Conservation (phyloP, 148 eudicot genomes). For the Rhododendron simsii region DNA sequence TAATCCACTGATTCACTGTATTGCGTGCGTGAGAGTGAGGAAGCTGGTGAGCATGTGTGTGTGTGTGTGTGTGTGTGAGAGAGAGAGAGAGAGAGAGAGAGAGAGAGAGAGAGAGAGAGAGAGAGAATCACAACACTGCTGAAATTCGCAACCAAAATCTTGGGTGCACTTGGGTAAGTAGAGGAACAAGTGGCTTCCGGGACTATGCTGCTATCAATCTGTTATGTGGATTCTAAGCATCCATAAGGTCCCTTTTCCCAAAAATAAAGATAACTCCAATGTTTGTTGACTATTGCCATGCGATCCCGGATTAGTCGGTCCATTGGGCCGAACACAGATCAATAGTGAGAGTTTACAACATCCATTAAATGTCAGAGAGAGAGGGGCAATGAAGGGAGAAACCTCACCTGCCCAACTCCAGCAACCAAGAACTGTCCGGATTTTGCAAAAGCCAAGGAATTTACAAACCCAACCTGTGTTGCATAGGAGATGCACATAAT, state of each 20-base stretch:
- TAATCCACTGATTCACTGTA: neutral
- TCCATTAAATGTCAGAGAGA: neutral
- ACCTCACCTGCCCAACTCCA: constrained; percentile 90
- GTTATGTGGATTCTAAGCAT: neutral
- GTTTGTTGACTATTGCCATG: neutral
- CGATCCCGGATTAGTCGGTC: neutral
- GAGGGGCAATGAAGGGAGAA: neutral
- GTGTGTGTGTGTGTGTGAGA: neutral
- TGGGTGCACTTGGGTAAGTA: neutral
- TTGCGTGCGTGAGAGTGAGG: neutral
- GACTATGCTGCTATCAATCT: neutral
- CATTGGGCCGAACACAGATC: neutral
- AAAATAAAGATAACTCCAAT: neutral
- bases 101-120: neutral
- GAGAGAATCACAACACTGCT: neutral
- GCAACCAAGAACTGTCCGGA: constrained; percentile 89
- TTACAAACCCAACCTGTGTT: constrained; percentile 76
- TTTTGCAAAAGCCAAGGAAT: constrained; percentile 87
- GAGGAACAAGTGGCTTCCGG: neutral
- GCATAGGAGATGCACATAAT: constrained; percentile 4
- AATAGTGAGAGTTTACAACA: neutral
- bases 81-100: neutral
- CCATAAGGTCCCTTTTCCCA: neutral
- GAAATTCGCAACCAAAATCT: neutral
- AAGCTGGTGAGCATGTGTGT: neutral